A percentile compares a stretch with the other conserved stretches of the same genome.
Evolutionary conservation across 495 filamentous ascomycete species (phyloP).

Genomic region (Penicillium turbatum): DNA sequence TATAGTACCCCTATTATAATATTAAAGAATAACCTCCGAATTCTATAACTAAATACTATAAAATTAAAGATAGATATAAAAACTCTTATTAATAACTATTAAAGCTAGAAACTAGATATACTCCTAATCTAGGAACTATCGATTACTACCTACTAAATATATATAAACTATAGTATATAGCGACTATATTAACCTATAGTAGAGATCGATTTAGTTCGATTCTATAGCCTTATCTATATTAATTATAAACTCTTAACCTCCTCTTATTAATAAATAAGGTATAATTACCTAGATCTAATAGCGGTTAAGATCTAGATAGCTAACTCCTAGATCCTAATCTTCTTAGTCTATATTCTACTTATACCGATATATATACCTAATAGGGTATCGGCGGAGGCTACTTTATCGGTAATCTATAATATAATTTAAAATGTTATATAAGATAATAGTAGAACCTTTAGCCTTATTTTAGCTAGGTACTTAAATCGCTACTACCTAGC

Average conservation of each 20-base stretch:
- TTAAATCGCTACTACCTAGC: slow-evolving; percentile 10
- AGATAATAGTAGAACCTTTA: neutral
- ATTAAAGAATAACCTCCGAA: slow-evolving; percentile 17
- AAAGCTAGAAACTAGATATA: slow-evolving; percentile 22
- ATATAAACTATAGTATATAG: slow-evolving; percentile 30
- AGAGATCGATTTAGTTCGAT: slow-evolving; percentile 4
- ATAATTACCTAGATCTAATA: slow-evolving; percentile 20
- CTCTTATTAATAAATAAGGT: slow-evolving; percentile 19
- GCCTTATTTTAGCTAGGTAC: neutral
- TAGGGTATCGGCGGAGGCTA: neutral
- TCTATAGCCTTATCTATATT: slow-evolving; percentile 25
- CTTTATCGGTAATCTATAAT: slow-evolving; percentile 12
- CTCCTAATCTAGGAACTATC: slow-evolving; percentile 27
- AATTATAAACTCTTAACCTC: slow-evolving; percentile 22
- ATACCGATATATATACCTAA: slow-evolving; percentile 3
- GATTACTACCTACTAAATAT: slow-evolving; percentile 19
- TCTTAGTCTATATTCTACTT: slow-evolving; percentile 16
- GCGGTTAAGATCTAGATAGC: slow-evolving; percentile 26
- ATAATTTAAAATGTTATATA: neutral
- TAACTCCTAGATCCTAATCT: slow-evolving; percentile 17
- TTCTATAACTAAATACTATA: slow-evolving; percentile 30
- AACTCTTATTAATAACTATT: slow-evolving; percentile 26
- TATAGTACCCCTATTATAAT: slow-evolving; percentile 9
- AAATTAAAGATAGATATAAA: slow-evolving; percentile 26
- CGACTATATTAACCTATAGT: slow-evolving; percentile 23